Percentiles rank a stretch among this genome's conserved stretches.
phyloP scores from a whole-genome alignment of 768 basidiomycete species.

The Albatrellus ellisii region DNA sequence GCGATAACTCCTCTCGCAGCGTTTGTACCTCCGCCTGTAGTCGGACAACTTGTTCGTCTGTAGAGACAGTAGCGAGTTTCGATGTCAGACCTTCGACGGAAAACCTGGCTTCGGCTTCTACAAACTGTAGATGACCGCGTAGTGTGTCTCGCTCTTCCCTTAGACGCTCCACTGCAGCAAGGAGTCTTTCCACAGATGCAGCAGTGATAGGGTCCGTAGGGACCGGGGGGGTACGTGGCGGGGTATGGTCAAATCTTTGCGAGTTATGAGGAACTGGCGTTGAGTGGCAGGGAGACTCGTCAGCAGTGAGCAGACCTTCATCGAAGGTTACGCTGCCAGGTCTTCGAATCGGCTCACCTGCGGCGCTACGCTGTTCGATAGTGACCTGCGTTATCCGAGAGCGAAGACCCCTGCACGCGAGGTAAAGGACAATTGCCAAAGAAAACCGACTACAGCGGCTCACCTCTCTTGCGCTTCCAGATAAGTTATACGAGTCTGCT shows the following conservation, averaged over 20 bases:
- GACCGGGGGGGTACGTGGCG: not conserved
- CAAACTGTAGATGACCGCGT: slow-evolving; percentile 50
- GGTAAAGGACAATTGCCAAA: not conserved
- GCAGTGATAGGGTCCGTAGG: slow-evolving; percentile 7
- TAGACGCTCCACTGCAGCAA: slow-evolving; percentile 52
- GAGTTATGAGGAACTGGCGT: slow-evolving; percentile 1
- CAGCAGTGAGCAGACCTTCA: not conserved
- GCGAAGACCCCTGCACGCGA: slow-evolving; percentile 5
- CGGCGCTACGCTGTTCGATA: not conserved
- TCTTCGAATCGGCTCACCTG: not conserved
- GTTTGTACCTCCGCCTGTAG: slow-evolving; percentile 11
- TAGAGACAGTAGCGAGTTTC: slow-evolving; percentile 26
- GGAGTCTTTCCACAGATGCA: slow-evolving; percentile 36
- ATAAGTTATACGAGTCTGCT: slow-evolving; percentile 16
- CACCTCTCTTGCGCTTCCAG: slow-evolving; percentile 18
- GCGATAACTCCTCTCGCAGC: slow-evolving; percentile 9
- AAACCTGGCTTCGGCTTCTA: slow-evolving; percentile 54
- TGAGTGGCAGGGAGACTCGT: not conserved
- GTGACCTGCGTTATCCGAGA: slow-evolving; percentile 3
- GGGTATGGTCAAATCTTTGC: not conserved
- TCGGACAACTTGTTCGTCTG: slow-evolving; percentile 6
- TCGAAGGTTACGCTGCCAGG: slow-evolving; percentile 1
- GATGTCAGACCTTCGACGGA: slow-evolving; percentile 44
- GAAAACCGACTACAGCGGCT: not conserved
- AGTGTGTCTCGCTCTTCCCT: slow-evolving; percentile 54